Base-by-base conservation (phyloP, 1,284 basidiomycete species). In the Veloporphyrellus conicus region DNA sequence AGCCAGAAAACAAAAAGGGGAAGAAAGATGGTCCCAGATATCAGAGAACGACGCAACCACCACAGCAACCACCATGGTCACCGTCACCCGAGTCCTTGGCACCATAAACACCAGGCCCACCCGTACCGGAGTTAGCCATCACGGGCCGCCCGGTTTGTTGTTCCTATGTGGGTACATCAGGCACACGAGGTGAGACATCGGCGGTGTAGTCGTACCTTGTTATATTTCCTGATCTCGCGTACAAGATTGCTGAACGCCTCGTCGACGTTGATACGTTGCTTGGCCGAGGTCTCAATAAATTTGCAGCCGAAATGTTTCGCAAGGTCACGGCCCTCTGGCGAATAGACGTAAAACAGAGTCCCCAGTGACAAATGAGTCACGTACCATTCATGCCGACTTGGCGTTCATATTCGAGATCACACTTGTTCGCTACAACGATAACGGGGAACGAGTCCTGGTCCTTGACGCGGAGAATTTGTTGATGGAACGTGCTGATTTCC, bases 271-370 rank as follows among this genome's bases (percentile, higher is more conserved):
- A 97, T 91, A 41, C 96, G 81, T 65, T 96, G 91, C 75, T 99
- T 99, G 45, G 96, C 96, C 19, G 95, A 98, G 2, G 96, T 98
- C 72, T 99, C 96, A 58, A 99, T 94, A 71, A 96, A 99, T 62
- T 88, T 90, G 74, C 94, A 97, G 43, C 87, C 89, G 67, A 98
- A 96, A 67, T 94, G 91, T 69, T 93, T 94, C 2, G 96, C 95
- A 49, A 99, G 81, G 62, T 96, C 93, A 49, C 92, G 90, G 10
- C 96, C 96, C 91, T 99, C 95, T 95, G 67, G 16, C 23, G 35
- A 46, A 48, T 28, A 20, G 16, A 39, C 15, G 18, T 45, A 32
- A 28, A 37, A 36, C 35, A 37, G 52, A 18, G 10, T 14, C 15
- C 2, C 12, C 14, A 14, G 4, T 6, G 7, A 12, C 33, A 31